Percentiles rank a stretch among this genome's conserved stretches.
Conservation (phyloP, 1,284 basidiomycete species). For the Puccinia hordei region DNA sequence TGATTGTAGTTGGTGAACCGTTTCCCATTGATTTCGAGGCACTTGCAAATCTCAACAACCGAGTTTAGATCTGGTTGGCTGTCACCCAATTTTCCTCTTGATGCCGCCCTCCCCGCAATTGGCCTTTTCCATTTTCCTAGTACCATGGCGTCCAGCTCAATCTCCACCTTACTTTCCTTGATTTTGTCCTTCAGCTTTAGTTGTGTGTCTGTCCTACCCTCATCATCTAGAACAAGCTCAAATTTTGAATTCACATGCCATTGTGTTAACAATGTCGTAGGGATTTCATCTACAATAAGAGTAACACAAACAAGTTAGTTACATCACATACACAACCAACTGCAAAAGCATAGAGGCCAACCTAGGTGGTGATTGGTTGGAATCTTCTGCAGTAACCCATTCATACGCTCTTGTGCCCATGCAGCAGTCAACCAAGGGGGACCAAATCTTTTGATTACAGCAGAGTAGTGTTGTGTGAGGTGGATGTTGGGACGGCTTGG, state of each 20-base stretch:
- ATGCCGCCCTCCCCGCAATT: background rate
- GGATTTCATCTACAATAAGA: background rate
- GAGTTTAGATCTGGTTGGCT: background rate
- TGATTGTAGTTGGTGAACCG: background rate
- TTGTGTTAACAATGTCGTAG: background rate
- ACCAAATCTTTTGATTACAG: background rate
- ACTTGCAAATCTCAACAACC: background rate
- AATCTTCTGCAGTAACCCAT: background rate
- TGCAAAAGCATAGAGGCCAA: background rate
- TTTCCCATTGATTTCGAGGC: background rate
- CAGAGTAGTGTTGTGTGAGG: slow-evolving; percentile 5
- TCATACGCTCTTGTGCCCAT: slow-evolving; percentile 4
- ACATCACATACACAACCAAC: background rate
- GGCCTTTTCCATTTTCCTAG: background rate
- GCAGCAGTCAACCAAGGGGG: background rate
- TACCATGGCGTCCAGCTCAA: background rate
- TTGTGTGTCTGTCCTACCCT: too few species aligned
- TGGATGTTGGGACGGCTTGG: background rate
- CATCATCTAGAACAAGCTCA: background rate
- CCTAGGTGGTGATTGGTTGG: slow-evolving; percentile 22
- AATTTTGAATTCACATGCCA: slow-evolving; percentile 20
- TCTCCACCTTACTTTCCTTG: too few species aligned
- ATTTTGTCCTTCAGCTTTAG: background rate
- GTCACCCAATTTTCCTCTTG: background rate
- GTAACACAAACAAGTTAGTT: too few species aligned